Evolutionary conservation across 495 filamentous ascomycete species (phyloP).

Genomic region (Trichoderma orchidacearum): DNA sequence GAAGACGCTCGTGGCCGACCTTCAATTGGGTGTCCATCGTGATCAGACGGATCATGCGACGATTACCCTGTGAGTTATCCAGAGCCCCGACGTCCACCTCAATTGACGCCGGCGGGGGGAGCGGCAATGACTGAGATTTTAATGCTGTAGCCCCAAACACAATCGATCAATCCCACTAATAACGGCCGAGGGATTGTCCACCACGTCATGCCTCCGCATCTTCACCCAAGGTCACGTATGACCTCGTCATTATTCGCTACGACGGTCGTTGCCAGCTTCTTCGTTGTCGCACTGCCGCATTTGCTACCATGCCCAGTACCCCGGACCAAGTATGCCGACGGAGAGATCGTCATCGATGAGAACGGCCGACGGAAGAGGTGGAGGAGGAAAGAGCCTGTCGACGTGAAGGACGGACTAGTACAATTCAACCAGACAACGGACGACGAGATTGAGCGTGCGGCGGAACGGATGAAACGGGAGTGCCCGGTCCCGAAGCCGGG

Average conservation of each 20-base stretch:
- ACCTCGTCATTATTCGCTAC: constrained; percentile 88
- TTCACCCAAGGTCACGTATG: constrained; percentile 83
- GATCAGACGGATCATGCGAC: background rate
- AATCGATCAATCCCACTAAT: background rate
- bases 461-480: constrained; percentile 28
- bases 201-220: constrained; percentile 84
- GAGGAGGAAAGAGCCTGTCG: constrained; percentile 23
- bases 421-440: constrained; percentile 10
- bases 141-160: background rate
- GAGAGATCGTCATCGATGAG: constrained; percentile 38
- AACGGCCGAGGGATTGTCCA: constrained; percentile 4
- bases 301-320: constrained; percentile 85
- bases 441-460: constrained; percentile 4
- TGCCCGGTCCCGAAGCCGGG: constrained; percentile 80
- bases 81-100: background rate
- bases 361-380: constrained; percentile 35
- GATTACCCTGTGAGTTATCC: background rate
- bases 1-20: background rate
- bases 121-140: background rate
- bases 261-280: constrained; percentile 82
- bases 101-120: background rate
- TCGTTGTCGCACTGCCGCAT: constrained; percentile 85
- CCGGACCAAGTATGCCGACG: constrained; percentile 59
- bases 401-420: constrained; percentile 23
- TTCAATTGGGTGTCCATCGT: background rate